Base-by-base conservation (phyloP, 352 stramenopile species). In the Globisporangium yorkense region DNA sequence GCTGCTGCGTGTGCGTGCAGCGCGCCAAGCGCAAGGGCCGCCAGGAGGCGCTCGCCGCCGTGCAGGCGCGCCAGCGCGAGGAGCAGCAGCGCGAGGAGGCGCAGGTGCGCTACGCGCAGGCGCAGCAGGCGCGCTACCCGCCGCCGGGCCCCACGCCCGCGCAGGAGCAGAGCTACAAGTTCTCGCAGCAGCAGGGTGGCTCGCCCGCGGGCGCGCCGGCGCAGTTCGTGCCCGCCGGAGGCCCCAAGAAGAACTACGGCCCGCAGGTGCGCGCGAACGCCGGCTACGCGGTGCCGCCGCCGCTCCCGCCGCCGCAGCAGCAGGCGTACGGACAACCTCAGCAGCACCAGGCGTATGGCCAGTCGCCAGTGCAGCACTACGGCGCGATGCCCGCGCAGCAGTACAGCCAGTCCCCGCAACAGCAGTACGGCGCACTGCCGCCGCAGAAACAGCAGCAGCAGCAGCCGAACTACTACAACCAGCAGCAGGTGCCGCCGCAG, bases 21-120 rank as follows among this genome's bases (percentile, higher is more conserved):
- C 75, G 83, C 51, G 83, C 78, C 61, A 88, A 87, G 74, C 80
- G 80, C 59, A 90, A 90, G 59, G 83, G 78, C n/a, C 70, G 78
- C 41, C 64, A 85, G 40, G 78, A 92, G 55, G 80, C 80, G 3
- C 44, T 89, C 20, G 78, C 78, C 1, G 52, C 76, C 20, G 73
- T 90, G 40, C 78, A 89, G 46, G 67, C 71, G 3, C 74, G 66
- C 33, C 72, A 89, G 51, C 71, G 73, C 5, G 68, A 87, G 45
- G 66, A 70, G 9, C 65, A 82, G 39, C 70, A 82, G 54, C 74
- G 65, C 12, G 69, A 81, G 53, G 62, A 77, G 31, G 70, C 75
- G 16, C 71, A 81, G 31, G 62, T 79, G 40, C 73, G 69, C 10
- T 80, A 86, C 37, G 72, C 74, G 37, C 75, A 84, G 50, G 67